A percentile compares a stretch with the other conserved stretches of the same genome.
phyloP scores from a whole-genome alignment of 225 moss, liverwort and hornwort species.

The Marchantia polymorpha region DNA sequence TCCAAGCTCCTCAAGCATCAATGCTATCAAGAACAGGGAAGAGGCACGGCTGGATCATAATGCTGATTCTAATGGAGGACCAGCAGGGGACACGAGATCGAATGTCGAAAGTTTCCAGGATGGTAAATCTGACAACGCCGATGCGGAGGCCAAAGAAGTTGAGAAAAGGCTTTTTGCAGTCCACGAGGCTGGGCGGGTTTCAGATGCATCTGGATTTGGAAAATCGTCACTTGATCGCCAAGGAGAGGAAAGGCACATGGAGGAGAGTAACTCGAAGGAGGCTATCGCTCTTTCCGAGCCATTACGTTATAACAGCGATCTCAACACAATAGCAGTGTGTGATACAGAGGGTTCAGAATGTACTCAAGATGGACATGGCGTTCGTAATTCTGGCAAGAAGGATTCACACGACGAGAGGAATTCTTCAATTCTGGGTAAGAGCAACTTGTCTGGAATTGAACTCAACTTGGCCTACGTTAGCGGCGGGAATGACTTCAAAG shows the following conservation, averaged over 20 bases:
- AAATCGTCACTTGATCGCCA: slow-evolving; percentile 25
- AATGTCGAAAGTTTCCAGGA: slow-evolving; percentile 21
- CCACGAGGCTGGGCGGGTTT: slow-evolving; percentile 22
- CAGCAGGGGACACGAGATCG: neutral
- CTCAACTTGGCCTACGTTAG: slow-evolving; percentile 58
- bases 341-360: slow-evolving; percentile 10
- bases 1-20: neutral
- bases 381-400: slow-evolving; percentile 53
- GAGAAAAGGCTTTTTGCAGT: slow-evolving; percentile 16
- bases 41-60: slow-evolving; percentile 18
- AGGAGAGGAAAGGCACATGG: slow-evolving; percentile 25
- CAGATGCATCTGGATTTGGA: slow-evolving; percentile 17
- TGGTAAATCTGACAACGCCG: slow-evolving; percentile 5
- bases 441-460: slow-evolving; percentile 59
- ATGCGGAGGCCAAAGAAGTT: slow-evolving; percentile 20
- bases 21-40: slow-evolving; percentile 23
- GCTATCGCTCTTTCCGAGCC: slow-evolving; percentile 2
- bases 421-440: slow-evolving; percentile 50
- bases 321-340: slow-evolving; percentile 11
- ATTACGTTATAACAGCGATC: slow-evolving; percentile 15
- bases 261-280: slow-evolving; percentile 15
- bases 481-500: slow-evolving; percentile 54
- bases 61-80: slow-evolving; percentile 2
- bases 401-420: slow-evolving; percentile 61
- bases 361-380: slow-evolving; percentile 46